Conservation (phyloP, 2,329 filamentous ascomycete genomes). For the Aspergillus carbonarius region DNA sequence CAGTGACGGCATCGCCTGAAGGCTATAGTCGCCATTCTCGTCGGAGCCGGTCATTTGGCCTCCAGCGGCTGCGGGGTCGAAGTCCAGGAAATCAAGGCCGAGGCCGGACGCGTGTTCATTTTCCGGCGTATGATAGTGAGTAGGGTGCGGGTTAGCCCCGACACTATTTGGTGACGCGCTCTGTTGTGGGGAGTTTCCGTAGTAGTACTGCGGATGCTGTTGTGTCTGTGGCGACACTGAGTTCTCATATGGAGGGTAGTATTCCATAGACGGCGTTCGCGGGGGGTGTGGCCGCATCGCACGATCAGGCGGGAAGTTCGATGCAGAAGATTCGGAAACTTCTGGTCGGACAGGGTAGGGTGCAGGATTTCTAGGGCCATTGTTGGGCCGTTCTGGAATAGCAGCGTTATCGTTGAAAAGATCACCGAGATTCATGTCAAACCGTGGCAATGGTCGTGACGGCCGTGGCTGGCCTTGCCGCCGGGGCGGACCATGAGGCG, state of each 20-base stretch:
- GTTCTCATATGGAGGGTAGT: constrained; percentile 36
- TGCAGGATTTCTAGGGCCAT: constrained; percentile 26
- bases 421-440: constrained; percentile 58
- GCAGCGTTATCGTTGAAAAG: constrained; percentile 49
- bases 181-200: constrained; percentile 35
- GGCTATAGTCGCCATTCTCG: constrained; percentile 29
- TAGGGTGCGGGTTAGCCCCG: constrained; percentile 24
- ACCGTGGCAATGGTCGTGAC: constrained; percentile 52
- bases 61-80: constrained; percentile 42
- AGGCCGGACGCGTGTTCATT: constrained; percentile 34
- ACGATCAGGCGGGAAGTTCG: constrained; percentile 25
- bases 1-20: constrained; percentile 30
- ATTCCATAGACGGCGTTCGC: constrained; percentile 34
- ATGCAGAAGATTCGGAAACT: constrained; percentile 24
- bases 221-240: constrained; percentile 33
- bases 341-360: constrained; percentile 26
- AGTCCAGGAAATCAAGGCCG: constrained; percentile 57
- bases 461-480: constrained; percentile 36
- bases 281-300: constrained; percentile 24
- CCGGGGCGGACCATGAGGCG: constrained; percentile 28
- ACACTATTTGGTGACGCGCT: constrained; percentile 32
- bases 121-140: constrained; percentile 23
- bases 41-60: constrained; percentile 27
- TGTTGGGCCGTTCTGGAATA: constrained; percentile 36
- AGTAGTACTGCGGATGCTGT: constrained; percentile 34